phyloP scores from a whole-genome alignment of 345 rosid genomes.

The Carallia pectinifolia region DNA sequence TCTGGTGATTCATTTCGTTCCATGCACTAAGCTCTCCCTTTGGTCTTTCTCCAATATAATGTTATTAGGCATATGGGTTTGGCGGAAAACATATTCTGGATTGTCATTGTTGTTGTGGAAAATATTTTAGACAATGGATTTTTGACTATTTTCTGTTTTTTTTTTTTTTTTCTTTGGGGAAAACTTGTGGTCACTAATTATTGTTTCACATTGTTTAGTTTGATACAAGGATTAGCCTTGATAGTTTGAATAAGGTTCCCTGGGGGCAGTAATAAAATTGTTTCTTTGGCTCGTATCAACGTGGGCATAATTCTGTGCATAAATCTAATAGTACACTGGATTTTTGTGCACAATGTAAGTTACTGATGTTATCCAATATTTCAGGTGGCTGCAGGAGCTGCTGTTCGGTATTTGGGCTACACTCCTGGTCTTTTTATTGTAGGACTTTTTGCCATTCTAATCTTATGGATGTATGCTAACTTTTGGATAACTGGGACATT shows the following conservation, averaged over 20 bases:
- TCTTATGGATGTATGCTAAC: slow-evolving; percentile 98
- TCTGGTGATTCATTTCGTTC: too few species aligned
- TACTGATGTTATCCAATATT: slow-evolving; percentile 21
- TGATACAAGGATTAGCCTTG: background rate
- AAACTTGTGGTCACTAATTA: too few species aligned
- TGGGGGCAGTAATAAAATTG: too few species aligned
- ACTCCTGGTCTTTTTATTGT: slow-evolving; percentile 96
- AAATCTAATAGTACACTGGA: background rate
- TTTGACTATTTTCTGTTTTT: background rate
- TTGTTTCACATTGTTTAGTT: background rate
- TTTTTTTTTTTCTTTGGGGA: too few species aligned
- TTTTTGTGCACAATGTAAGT: too few species aligned
- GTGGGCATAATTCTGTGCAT: background rate
- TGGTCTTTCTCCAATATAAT: background rate
- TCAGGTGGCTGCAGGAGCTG: slow-evolving; percentile 92
- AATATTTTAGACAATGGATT: background rate
- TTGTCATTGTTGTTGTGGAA: background rate
- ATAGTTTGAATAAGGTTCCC: too few species aligned
- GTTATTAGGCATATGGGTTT: background rate
- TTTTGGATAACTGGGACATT: slow-evolving; percentile 95
- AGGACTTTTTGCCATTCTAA: slow-evolving; percentile 77
- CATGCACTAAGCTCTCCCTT: too few species aligned
- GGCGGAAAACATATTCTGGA: background rate
- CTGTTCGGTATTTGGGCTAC: slow-evolving; percentile 76
- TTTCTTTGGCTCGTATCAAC: background rate